Percentiles rank a stretch among this genome's conserved stretches.
phyloP scores from a whole-genome alignment of 1,139 yeast species.

The Blastobotrys proliferans region DNA sequence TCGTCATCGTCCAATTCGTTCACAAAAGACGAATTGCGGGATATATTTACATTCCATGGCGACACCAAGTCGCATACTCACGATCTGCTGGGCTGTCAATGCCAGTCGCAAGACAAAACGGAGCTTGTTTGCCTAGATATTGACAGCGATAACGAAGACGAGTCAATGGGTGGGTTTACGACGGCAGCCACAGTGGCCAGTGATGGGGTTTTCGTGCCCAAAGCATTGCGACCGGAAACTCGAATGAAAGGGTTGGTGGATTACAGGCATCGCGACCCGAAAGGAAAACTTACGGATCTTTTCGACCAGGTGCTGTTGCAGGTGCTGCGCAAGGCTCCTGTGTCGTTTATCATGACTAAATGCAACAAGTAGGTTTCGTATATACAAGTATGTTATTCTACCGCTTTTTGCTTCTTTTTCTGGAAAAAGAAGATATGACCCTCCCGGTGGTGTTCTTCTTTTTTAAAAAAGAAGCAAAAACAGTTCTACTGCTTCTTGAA shows the following conservation, averaged over 20 bases:
- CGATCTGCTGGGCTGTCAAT: constrained; percentile 71
- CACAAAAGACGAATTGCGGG: constrained; percentile 58
- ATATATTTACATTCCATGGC: constrained; percentile 59
- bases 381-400: background rate
- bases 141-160: constrained; percentile 23
- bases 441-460: background rate
- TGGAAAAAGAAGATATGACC: background rate
- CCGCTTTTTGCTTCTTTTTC: no score
- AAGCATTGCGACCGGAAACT: constrained; percentile 26
- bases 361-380: no score
- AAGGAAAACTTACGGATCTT: background rate
- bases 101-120: constrained; percentile 34
- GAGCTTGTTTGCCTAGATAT: constrained; percentile 6
- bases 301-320: constrained; percentile 14
- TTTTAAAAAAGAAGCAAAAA: background rate
- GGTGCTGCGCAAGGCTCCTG: constrained; percentile 10
- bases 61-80: constrained; percentile 71
- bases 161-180: constrained; percentile 40
- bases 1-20: constrained; percentile 29
- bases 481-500: constrained; percentile 37
- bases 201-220: constrained; percentile 26
- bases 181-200: constrained; percentile 42
- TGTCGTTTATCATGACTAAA: constrained; percentile 17
- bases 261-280: constrained; percentile 59
- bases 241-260: constrained; percentile 52